Evolutionary conservation across 148 eudicot species (phyloP).

Genomic region (Pharnaceum exiguum): DNA sequence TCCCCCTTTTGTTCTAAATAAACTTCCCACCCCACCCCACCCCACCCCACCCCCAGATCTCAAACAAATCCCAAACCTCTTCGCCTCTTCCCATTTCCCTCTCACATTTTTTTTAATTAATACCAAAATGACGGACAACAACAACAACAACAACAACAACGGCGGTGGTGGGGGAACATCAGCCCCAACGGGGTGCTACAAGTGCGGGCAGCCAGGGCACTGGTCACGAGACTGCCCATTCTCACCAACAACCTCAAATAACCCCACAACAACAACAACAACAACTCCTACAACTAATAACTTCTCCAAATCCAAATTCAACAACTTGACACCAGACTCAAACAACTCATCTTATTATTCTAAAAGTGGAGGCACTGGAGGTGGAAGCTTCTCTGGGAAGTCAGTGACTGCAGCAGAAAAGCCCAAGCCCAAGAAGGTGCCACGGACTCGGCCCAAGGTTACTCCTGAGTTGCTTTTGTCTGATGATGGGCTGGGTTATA

Average conservation of each 20-base stretch:
- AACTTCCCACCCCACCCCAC: too few relatives aligned
- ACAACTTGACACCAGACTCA: background rate
- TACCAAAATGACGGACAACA: background rate
- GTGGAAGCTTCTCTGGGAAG: constrained; percentile 5
- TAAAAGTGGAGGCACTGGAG: background rate
- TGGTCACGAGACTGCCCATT: constrained; percentile 97
- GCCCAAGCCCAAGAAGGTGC: constrained; percentile 66
- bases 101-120: too few relatives aligned
- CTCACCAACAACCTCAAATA: constrained; percentile 26
- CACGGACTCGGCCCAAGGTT: constrained; percentile 63
- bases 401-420: constrained; percentile 1
- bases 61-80: too few relatives aligned
- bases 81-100: too few relatives aligned
- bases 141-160: constrained; percentile 22
- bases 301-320: constrained; percentile 10
- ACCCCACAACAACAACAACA: constrained; percentile 21
- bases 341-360: background rate
- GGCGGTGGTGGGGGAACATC: constrained; percentile 31
- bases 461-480: constrained; percentile 77
- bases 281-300: constrained; percentile 1
- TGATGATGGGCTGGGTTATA: constrained; percentile 72
- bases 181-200: constrained; percentile 92
- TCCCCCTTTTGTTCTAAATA: too few relatives aligned
- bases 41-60: too few relatives aligned
- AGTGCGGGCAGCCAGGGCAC: constrained; percentile 97